Conservation (phyloP, 2,329 filamentous ascomycete genomes). For the Hirsutella minnesotensis region DNA sequence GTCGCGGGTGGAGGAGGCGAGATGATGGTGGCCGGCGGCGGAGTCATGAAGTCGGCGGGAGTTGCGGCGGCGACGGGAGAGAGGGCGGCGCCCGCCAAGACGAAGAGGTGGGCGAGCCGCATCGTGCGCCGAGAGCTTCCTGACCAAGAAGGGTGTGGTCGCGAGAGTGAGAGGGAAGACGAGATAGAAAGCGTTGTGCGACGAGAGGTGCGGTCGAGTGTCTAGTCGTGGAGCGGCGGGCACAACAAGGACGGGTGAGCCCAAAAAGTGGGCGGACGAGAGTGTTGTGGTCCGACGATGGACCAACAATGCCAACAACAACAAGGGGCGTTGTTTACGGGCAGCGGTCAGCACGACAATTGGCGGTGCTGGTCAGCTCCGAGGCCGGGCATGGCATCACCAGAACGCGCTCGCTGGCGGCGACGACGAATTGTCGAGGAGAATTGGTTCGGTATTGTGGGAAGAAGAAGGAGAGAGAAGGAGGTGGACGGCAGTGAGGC, state of each 20-base stretch:
- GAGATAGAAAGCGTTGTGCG: too few species aligned
- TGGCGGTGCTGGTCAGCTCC: neutral
- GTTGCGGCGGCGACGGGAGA: conserved; percentile 5
- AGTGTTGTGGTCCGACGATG: too few species aligned
- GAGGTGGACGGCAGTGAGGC: neutral
- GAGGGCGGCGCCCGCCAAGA: conserved; percentile 6
- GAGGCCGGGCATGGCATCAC: conserved; percentile 1
- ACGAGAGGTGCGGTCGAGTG: too few species aligned
- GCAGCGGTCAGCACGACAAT: neutral
- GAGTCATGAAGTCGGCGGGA: conserved; percentile 5
- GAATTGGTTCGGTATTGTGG: neutral
- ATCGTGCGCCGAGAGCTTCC: conserved; percentile 5
- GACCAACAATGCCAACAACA: neutral
- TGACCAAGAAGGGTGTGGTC: neutral
- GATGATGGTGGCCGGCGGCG: conserved; percentile 2
- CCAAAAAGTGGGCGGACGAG: too few species aligned
- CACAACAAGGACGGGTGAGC: too few species aligned
- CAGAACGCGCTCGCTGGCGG: neutral
- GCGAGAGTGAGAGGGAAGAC: too few species aligned
- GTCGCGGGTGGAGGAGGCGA: neutral
- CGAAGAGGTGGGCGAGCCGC: conserved; percentile 8
- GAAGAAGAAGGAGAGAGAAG: neutral
- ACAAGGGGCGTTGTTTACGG: neutral
- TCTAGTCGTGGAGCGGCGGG: too few species aligned
- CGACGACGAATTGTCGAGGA: neutral